Evolutionary conservation across 495 filamentous ascomycete genomes (phyloP).

Genomic region (Ascodesmis nigricans): DNA sequence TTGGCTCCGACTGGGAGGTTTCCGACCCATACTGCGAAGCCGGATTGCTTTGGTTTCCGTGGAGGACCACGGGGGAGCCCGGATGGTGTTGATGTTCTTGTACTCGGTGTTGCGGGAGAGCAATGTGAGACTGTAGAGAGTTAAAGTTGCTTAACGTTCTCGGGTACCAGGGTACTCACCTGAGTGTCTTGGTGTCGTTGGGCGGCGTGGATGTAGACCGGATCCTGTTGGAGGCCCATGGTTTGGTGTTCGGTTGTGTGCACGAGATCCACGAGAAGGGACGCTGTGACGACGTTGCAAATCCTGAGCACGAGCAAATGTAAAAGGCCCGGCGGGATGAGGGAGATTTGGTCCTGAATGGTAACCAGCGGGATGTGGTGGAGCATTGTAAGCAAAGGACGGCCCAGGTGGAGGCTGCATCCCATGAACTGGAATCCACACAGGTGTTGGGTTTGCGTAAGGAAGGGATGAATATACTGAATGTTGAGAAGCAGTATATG

Average conservation of each 20-base stretch:
- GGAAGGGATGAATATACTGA: no score
- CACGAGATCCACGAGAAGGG: no score
- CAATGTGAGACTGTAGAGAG: slow-evolving; percentile 6
- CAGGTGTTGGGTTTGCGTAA: no score
- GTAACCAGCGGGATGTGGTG: no score
- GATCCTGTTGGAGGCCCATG: not conserved
- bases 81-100: slow-evolving; percentile 6
- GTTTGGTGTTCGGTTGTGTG: not conserved
- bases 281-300: no score
- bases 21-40: slow-evolving; percentile 90
- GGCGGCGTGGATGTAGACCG: slow-evolving; percentile 9
- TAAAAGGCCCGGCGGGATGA: no score
- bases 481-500: no score
- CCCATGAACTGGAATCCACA: no score
- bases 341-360: no score
- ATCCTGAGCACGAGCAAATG: no score
- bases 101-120: not conserved
- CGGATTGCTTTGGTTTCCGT: slow-evolving; percentile 77
- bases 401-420: no score
- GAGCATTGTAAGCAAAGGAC: no score
- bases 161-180: slow-evolving; percentile 9
- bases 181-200: slow-evolving; percentile 4
- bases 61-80: slow-evolving; percentile 63
- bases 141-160: slow-evolving; percentile 5
- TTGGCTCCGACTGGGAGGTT: slow-evolving; percentile 70